These are phyloP conservation scores for Scedosporium boydii DNA, from an alignment of 2,329 filamentous ascomycete species.

Conservation along the genomic window DNA sequence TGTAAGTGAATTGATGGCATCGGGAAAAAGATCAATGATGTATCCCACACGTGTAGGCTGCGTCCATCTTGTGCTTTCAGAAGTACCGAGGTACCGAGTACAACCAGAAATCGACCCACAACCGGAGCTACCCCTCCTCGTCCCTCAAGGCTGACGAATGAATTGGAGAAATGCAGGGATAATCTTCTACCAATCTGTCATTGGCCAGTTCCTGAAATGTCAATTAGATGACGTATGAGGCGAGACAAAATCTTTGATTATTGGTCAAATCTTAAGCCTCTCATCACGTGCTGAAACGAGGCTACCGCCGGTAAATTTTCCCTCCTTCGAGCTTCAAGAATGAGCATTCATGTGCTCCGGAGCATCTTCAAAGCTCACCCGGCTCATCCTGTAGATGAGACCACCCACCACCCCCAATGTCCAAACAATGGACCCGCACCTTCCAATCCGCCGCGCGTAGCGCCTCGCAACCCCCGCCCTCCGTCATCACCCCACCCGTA, in stretches of 20 bases:
- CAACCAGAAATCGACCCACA: no score
- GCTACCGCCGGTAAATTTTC: neutral
- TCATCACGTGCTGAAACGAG: constrained; percentile 1
- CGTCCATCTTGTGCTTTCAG: no score
- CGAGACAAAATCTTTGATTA: neutral
- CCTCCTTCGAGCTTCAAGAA: neutral
- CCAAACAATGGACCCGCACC: constrained; percentile 7
- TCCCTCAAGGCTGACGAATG: neutral
- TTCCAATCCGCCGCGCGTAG: neutral
- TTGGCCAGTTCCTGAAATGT: neutral
- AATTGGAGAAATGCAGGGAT: neutral
- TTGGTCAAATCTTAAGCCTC: neutral
- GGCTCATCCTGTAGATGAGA: neutral
- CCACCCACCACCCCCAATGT: constrained; percentile 3
- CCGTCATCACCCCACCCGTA: constrained; percentile 9
- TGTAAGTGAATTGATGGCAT: no score
- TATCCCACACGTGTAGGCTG: no score
- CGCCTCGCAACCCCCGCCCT: neutral
- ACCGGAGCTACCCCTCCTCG: no score
- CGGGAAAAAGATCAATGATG: no score
- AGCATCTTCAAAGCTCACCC: neutral
- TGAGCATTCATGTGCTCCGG: neutral
- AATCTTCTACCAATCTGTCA: neutral
- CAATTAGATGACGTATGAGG: constrained; percentile 3
- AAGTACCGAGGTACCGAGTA: no score